Evolutionary conservation across 352 stramenopile species (phyloP).

Genomic region (Phytophthora idaei): DNA sequence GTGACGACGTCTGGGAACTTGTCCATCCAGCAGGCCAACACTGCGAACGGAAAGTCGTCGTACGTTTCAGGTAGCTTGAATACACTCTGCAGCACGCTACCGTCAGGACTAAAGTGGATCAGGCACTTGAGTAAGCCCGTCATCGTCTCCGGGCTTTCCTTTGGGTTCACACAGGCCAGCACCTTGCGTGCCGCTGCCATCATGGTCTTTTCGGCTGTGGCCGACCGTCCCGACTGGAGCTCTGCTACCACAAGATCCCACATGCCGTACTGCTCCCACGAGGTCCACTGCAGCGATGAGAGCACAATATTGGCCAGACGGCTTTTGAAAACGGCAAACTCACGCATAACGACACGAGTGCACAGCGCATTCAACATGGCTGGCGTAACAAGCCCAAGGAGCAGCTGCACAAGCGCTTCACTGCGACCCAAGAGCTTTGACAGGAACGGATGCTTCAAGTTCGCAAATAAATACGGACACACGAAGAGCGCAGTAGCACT

Average conservation of each 20-base stretch:
- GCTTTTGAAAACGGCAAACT: constrained; percentile 79
- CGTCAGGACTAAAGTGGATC: constrained; percentile 69
- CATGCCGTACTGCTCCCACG: constrained; percentile 82
- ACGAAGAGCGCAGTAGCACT: constrained; percentile 64
- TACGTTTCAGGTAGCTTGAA: constrained; percentile 74
- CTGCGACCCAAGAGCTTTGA: constrained; percentile 65
- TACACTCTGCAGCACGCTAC: constrained; percentile 70
- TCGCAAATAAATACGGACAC: constrained; percentile 69
- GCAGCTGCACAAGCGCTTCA: constrained; percentile 70
- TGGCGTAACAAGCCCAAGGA: constrained; percentile 69
- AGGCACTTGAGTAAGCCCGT: constrained; percentile 80
- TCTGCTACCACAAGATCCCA: constrained; percentile 83
- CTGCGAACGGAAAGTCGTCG: constrained; percentile 68
- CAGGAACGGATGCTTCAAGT: constrained; percentile 68
- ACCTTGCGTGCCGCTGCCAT: constrained; percentile 81
- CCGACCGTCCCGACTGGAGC: constrained; percentile 46
- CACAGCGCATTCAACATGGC: constrained; percentile 62
- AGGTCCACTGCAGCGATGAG: constrained; percentile 81
- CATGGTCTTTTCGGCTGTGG: constrained; percentile 54
- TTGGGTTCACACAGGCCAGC: constrained; percentile 72
- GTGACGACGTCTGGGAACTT: constrained; percentile 68
- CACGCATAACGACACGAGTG: constrained; percentile 67
- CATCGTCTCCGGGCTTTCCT: constrained; percentile 74
- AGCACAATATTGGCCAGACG: constrained; percentile 73
- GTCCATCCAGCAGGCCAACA: constrained; percentile 75